Percentiles rank a stretch among this genome's conserved stretches.
phyloP scores from a whole-genome alignment of 352 stramenopile species.

The Globisporangium echinulatum region DNA sequence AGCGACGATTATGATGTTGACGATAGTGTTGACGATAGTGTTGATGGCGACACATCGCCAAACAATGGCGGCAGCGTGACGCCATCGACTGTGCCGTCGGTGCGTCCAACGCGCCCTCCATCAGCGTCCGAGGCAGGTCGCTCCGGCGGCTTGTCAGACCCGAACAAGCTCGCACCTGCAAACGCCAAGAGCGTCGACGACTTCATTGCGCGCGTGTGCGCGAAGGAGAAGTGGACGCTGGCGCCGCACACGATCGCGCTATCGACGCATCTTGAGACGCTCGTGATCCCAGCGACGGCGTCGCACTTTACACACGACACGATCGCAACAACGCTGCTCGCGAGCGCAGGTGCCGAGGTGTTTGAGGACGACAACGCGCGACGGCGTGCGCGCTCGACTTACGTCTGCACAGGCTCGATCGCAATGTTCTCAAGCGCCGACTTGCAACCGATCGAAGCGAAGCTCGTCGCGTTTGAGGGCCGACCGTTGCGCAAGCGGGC shows the following conservation, averaged over 20 bases:
- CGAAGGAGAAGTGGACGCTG: conserved; percentile 13
- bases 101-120: not conserved
- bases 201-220: conserved; percentile 13
- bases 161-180: not conserved
- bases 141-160: not conserved
- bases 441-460: conserved; percentile 5
- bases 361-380: not conserved
- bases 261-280: not conserved
- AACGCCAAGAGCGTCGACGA: not conserved
- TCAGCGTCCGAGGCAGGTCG: not conserved
- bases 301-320: conserved; percentile 19
- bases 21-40: not conserved
- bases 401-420: conserved; percentile 13
- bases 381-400: conserved; percentile 8
- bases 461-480: conserved; percentile 4
- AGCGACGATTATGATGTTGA: not conserved
- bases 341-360: not conserved
- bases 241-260: conserved; percentile 8
- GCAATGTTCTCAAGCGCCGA: conserved; percentile 19
- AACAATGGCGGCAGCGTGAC: not conserved
- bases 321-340: conserved; percentile 15
- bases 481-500: conserved; percentile 5
- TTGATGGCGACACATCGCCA: not conserved
- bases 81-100: not conserved
- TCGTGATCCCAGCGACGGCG: conserved; percentile 14